Base-by-base conservation (phyloP, 2,329 filamentous ascomycete genomes). In the Aspergillus pseudonomiae region DNA sequence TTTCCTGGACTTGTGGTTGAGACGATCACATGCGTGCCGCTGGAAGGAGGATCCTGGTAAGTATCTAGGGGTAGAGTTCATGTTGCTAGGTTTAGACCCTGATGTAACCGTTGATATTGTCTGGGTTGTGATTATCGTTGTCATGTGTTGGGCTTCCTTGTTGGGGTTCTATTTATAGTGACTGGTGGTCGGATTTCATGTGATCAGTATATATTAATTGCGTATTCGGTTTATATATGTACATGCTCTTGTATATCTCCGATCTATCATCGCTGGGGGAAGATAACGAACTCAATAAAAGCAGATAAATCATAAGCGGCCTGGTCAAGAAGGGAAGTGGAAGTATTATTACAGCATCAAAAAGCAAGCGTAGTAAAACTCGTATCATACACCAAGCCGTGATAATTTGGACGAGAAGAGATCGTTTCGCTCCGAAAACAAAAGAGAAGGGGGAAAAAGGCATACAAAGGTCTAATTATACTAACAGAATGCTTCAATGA, bases 401-500 rank as follows among this genome's bases (percentile, higher is more conserved):
- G 34, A 54, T 10, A 54, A 36, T 32, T 21, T 24, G 52, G 32
- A 39, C 52, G 52, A 55, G 52, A 39, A 55, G 52, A 55, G 32
- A 55, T 55, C 52, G 32, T 26, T 39, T 24, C n/a, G 52, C 34
- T 39, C n/a, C 32, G 43, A 30, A 28, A 39, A 41, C 36, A 21
- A 43, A 57, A 39, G 43, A n/a, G 19, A 41, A n/a, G 39, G 39
- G 39, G 14, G 19, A 3, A n/a, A 41, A 41, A n/a, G 6, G 39
- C 19, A 10, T 41, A 41, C 19, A 19, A 41, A 26, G 52, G 19
- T 32, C 16, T 19, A 52, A 10, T 11, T 10, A 32, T n/a, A 65
- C 73, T 63, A 81, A 67, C 71, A 76, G 72, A 76, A 80, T 61
- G 89, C 70, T 81, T 96, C 92, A 39, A 85, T 85, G 75, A 88